Evolutionary conservation across 2,329 filamentous ascomycete species (phyloP), one percentile per base, ranked within the genome.

Genomic region (Diplocarpon rosae): DNA sequence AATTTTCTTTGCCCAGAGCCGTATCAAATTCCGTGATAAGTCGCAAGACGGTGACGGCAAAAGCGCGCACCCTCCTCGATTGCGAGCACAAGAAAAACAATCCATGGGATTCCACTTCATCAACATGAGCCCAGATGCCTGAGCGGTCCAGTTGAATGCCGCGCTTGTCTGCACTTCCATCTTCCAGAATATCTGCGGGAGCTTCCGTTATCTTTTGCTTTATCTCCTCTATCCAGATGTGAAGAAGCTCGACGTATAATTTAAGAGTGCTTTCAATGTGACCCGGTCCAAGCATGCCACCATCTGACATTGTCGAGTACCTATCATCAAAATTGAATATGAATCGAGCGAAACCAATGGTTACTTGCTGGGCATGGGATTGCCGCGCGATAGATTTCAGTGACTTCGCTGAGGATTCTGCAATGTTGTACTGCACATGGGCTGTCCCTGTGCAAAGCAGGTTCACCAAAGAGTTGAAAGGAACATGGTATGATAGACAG

Each of bases 291-390:
- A 98, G 78, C 81, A 98, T 92, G 2, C 92, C 92, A 28, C 93
- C 92, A 59, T 98, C 92, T 9, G 89, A 95, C 80, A 96, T 95
- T 28, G 92, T 96, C 1, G 90, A 87, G 63, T 98, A 98, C 17
- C 89, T 80, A 54, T 94, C 89, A 62, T 98, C 93, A 62, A 96
- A 98, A 55, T 92, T 95, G 68, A 98, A 98, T 42, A 98, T 98
- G 65, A 96, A 98, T 20, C 89, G 76, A 31, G 92, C 86, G 65
- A 98, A 98, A 0, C 92, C 90, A 65, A 93, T 95, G 0, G 89
- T 95, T 2, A 98, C 92, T 62, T 92, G 85, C 55, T 98, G 88
- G 0, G 92, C 89, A 64, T 95, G 85, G 7, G 83, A 85, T 59
- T 98, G 92, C 28, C 85, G 76, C 10, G 93, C 92, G 56, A 98